Conservation (phyloP, 2,329 filamentous ascomycete species). For the Seiridium unicorne region DNA sequence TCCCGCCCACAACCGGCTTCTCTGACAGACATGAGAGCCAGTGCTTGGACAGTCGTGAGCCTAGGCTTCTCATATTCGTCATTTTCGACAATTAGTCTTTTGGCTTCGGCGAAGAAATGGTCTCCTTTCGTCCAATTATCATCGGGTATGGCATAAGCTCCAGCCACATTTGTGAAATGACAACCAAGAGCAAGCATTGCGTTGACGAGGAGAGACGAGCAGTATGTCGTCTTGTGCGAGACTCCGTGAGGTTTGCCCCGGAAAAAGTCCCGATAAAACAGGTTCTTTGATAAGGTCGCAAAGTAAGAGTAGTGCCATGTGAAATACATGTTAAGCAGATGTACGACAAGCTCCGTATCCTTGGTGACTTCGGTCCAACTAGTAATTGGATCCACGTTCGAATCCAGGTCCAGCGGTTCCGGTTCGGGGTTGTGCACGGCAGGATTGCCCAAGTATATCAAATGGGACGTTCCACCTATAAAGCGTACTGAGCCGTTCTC, state of each 20-base stretch:
- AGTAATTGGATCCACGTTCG: conserved; percentile 66
- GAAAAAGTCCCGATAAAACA: conserved; percentile 85
- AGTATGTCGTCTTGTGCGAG: conserved; percentile 66
- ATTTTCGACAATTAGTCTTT: conserved; percentile 82
- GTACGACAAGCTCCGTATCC: conserved; percentile 75
- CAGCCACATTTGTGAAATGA: conserved; percentile 80
- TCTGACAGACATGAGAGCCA: conserved; percentile 92
- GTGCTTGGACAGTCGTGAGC: conserved; percentile 86
- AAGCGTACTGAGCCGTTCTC: conserved; percentile 88
- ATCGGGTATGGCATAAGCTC: conserved; percentile 67
- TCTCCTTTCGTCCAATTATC: conserved; percentile 88
- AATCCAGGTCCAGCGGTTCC: conserved; percentile 44
- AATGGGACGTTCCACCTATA: conserved; percentile 89
- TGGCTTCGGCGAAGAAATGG: conserved; percentile 94
- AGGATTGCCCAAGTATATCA: conserved; percentile 72
- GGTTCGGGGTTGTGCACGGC: conserved; percentile 37
- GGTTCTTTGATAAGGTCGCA: conserved; percentile 78
- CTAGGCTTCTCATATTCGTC: conserved; percentile 90
- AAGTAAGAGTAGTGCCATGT: conserved; percentile 98
- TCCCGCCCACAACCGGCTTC: conserved; percentile 94
- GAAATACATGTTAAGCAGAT: conserved; percentile 97
- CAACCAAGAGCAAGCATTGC: conserved; percentile 90
- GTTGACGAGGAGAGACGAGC: conserved; percentile 87
- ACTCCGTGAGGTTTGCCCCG: conserved; percentile 60
- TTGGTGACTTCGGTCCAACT: conserved; percentile 88